A percentile compares a stretch with the other conserved stretches of the same genome.
These are phyloP conservation scores for Vaccinium vitisidaea DNA, from an alignment of 148 eudicot genomes.

Conservation along the genomic window DNA sequence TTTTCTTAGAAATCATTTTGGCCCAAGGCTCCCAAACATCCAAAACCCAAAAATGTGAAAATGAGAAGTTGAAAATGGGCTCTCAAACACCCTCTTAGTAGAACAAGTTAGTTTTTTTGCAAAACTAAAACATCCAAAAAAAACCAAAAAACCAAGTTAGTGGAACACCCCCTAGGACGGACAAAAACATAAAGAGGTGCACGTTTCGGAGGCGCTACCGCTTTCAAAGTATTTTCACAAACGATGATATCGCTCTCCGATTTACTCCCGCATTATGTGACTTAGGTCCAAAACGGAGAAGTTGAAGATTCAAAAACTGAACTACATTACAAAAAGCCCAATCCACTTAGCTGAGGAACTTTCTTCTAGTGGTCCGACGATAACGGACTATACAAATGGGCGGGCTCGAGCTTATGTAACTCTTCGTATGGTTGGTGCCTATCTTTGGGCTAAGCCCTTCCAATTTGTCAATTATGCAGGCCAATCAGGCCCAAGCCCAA, in stretches of 20 bases:
- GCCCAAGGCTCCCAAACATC: too few species aligned
- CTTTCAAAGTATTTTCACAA: too few species aligned
- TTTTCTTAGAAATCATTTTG: too few species aligned
- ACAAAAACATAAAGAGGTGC: not conserved
- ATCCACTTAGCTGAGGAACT: not conserved
- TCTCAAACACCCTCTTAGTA: too few species aligned
- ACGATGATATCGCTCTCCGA: not conserved
- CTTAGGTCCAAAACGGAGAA: not conserved
- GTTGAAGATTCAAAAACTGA: not conserved
- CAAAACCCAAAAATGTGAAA: too few species aligned
- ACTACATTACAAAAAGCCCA: not conserved
- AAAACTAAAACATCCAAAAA: too few species aligned
- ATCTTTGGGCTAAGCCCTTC: not conserved
- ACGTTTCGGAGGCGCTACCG: not conserved
- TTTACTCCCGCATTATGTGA: not conserved
- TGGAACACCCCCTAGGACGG: too few species aligned
- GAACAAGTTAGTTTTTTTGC: too few species aligned
- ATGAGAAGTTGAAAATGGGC: too few species aligned
- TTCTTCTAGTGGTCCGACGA: not conserved
- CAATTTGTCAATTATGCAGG: not conserved
- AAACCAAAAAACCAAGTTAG: too few species aligned
- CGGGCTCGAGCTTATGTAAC: not conserved
- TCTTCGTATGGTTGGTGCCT: not conserved
- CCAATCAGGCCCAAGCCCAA: not conserved
- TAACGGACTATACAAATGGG: not conserved